Base-by-base conservation (phyloP, 208 protist species). In the Leishmania guyanensis region DNA sequence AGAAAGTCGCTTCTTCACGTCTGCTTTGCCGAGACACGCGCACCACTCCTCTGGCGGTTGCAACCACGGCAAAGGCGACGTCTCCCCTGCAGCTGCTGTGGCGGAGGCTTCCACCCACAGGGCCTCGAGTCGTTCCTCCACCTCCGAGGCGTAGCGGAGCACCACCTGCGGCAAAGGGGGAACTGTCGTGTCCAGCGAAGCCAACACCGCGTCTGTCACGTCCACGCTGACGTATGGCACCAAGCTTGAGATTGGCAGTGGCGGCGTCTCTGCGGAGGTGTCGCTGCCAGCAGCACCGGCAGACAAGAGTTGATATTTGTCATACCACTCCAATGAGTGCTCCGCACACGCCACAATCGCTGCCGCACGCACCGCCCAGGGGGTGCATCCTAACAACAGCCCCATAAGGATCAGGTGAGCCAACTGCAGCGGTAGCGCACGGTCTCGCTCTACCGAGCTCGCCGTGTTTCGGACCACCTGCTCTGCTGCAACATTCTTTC, bases 391-490 rank as follows among this genome's bases (percentile, higher is more conserved):
- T 17, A 90, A 77, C 75, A 94, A 64, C 20, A 85, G 81, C 3
- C 92, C 92, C 46, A 87, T 89, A 39, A 93, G 81, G n/a, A 97
- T 84, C 26, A 97, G 81, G 83, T 94, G 94, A 26, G 84, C 86
- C 17, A 97, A 84, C 80, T 97, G 91, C 83, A 97, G 71, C 16
- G 88, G 88, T 8, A 97, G 77, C 48, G 85, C 71, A 53, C 80
- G 84, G 22, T 75, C 86, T 16, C 76, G 74, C 50, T 77, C 74
- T 20, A 26, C 56, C 53, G 16, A 29, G 51, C 29, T 39, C n/a
- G 46, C 9, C 72, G 33, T 62, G 51, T 26, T 22, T 39, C 29
- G 14, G 26, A 20, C 6, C 6, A 12, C 29, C 72, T 56, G 50
- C 72, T 1, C 48, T 14, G 29, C 72, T 36, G 64, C n/a, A 39